Base-by-base conservation (phyloP, 2,329 filamentous ascomycete genomes). In the Elsinoe australis region DNA sequence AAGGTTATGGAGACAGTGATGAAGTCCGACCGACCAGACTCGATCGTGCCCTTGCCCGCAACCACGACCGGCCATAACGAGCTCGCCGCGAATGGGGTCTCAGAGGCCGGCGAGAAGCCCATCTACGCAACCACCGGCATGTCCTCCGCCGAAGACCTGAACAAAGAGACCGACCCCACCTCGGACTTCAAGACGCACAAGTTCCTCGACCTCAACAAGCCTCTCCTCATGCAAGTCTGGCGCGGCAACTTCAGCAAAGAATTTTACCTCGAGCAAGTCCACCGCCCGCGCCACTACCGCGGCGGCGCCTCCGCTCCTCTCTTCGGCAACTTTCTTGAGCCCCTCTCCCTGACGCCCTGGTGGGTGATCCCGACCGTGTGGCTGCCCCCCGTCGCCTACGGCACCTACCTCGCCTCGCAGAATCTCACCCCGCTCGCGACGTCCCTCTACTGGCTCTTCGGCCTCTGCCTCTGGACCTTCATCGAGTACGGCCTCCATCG, bases 311-410 rank as follows among this genome's bases (percentile, higher is more conserved):
- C 88, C 5, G 92, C 92, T 29, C 92, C 92, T 15, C 70, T 98
- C 18, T 98, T 98, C 67, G 92, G 92, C 52, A 96, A 98, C 69
- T 94, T 98, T 65, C 73, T 98, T n/a, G 92, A 98, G 69, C 92
- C 92, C n/a, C 71, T 98, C 51, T 89, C 83, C 65, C 85, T 89
- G 74, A 98, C 92, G 2, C 79, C 92, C 1, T 98, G 92, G 92
- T 98, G 83, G 80, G 65, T 94, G 35, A 75, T 98, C 8, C 92
- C 92, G 2, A 73, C 73, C 0, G 52, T 94, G 1, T 98, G 92
- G 92, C 64, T 92, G 33, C 92, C 92, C n/a, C 76, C 73, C 14
- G 77, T 95, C 33, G 58, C 71, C 7, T 95, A 88, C 61, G 87
- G 85, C 19, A 78, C 82, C 8, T 79, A 75, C 52, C 58, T 85